phyloP scores from a whole-genome alignment of 208 protist species.

The Acanthamoeba divionensis region DNA sequence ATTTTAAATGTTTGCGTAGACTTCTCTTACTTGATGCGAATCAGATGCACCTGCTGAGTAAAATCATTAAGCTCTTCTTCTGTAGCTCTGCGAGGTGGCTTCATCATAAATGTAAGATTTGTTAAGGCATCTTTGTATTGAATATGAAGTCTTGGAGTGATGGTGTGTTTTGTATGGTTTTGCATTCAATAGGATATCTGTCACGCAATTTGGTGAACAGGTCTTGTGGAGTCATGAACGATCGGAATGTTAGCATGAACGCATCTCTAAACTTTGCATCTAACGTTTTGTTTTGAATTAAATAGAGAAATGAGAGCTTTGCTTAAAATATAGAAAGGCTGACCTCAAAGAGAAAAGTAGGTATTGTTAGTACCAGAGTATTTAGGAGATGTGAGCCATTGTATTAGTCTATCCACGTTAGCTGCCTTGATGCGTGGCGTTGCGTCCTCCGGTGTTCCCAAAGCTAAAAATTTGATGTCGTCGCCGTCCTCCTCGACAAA shows the following conservation, averaged over 20 bases:
- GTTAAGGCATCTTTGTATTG: too few relatives aligned
- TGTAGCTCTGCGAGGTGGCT: too few relatives aligned
- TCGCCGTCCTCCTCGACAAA: not conserved
- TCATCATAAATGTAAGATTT: too few relatives aligned
- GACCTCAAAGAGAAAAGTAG: not conserved
- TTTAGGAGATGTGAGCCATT: slow-evolving; percentile 23
- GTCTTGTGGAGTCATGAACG: slow-evolving; percentile 42
- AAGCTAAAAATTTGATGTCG: not conserved
- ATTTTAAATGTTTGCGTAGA: not conserved
- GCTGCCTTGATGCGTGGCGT: not conserved
- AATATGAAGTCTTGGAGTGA: too few relatives aligned
- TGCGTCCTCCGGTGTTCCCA: not conserved
- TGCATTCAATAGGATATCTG: too few relatives aligned
- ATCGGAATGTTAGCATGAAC: slow-evolving; percentile 36
- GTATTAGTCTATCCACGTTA: not conserved
- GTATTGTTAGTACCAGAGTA: not conserved
- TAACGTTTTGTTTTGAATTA: not conserved
- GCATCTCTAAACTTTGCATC: slow-evolving; percentile 39
- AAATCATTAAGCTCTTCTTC: too few relatives aligned
- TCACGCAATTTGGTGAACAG: not conserved
- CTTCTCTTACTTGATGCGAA: not conserved
- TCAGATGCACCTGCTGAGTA: not conserved
- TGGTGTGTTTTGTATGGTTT: too few relatives aligned
- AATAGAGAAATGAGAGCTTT: not conserved
- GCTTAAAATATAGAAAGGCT: not conserved